Evolutionary conservation across 805 yeast genomes (phyloP).

Genomic region (Candida parachauliodes): DNA sequence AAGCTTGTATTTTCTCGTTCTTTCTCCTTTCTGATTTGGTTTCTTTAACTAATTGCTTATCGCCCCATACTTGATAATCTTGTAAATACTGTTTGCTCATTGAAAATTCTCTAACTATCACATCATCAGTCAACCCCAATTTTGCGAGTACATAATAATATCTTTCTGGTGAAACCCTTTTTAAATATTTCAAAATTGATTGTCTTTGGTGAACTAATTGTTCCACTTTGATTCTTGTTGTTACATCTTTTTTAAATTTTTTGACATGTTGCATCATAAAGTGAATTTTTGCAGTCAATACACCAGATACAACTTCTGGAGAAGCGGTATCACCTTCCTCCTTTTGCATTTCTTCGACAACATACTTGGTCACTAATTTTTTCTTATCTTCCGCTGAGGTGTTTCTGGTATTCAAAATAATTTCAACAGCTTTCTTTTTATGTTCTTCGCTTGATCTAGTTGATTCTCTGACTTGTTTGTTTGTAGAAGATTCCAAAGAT

Average conservation of each 20-base stretch:
- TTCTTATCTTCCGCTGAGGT: slow-evolving; percentile 55
- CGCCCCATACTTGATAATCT: slow-evolving; percentile 76
- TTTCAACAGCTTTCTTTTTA: slow-evolving; percentile 64
- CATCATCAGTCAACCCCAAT: slow-evolving; percentile 80
- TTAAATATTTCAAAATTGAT: slow-evolving; percentile 74
- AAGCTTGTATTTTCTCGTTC: slow-evolving; percentile 24
- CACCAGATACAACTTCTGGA: slow-evolving; percentile 94
- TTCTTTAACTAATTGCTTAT: slow-evolving; percentile 55
- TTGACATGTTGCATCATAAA: slow-evolving; percentile 69
- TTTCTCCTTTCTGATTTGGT: slow-evolving; percentile 33
- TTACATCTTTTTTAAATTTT: slow-evolving; percentile 67
- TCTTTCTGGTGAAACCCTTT: slow-evolving; percentile 72
- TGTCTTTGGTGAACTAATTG: slow-evolving; percentile 89
- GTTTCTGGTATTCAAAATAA: slow-evolving; percentile 74
- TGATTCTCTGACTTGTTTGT: slow-evolving; percentile 26
- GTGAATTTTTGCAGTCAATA: slow-evolving; percentile 76
- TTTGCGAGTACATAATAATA: slow-evolving; percentile 85
- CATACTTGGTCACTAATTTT: slow-evolving; percentile 58
- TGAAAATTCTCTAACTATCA: slow-evolving; percentile 74
- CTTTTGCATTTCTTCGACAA: slow-evolving; percentile 76
- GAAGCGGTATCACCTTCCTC: slow-evolving; percentile 91
- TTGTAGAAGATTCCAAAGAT: slow-evolving; percentile 36
- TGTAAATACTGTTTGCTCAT: slow-evolving; percentile 76
- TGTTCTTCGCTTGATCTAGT: slow-evolving; percentile 38
- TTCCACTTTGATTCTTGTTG: slow-evolving; percentile 67